Evolutionary conservation across 225 moss, liverwort and hornwort genomes (phyloP), one percentile per base, ranked within the genome.

Genomic region (Pseudisothecium myosuroides): DNA sequence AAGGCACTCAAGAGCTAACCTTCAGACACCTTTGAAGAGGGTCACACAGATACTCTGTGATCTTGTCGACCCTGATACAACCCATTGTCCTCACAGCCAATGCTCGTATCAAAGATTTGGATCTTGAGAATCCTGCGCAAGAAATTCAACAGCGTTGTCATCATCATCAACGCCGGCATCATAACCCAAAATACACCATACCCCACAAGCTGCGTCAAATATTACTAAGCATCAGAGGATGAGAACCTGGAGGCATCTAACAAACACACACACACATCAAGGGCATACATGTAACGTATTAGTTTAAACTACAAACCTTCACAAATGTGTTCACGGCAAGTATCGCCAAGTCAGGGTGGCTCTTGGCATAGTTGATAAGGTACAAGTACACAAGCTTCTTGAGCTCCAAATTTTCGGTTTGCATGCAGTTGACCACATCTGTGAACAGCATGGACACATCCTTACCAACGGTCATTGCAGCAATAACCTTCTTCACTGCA

Each of bases 271-370:
- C n/a, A n/a, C n/a, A n/a, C 36, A 60, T 65, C 39, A 77, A 29
- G 69, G n/a, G 82, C 72, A 81, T 54, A 32, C 68, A 26, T 20
- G 43, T 29, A 45, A 89, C 45, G 60, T 34, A 75, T 18, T 64
- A 39, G 68, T 9, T 73, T 18, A 62, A 87, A 68, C 41, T 41
- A 76, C 89, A 69, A n/a, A 98, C 98, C 98, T 99, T 99, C 81
- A 97, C 98, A 88, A 99, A 99, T n/a, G 98, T 97, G 95, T 99
- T 99, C 88, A 99, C 98, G 59, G 97, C 98, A 87, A 99, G 97
- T 81, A 99, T 99, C 79, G 98, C 97, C 84, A 99, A 93, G 91
- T 99, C 98, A 49, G 97, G 98, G 83, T 99, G 98, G 90, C 98
- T 99, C 96, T 99, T 99, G 45, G 97, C 98, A 92, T 99, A 99